phyloP scores from a whole-genome alignment of 2,329 filamentous ascomycete genomes.

The Blumeria graminis region DNA sequence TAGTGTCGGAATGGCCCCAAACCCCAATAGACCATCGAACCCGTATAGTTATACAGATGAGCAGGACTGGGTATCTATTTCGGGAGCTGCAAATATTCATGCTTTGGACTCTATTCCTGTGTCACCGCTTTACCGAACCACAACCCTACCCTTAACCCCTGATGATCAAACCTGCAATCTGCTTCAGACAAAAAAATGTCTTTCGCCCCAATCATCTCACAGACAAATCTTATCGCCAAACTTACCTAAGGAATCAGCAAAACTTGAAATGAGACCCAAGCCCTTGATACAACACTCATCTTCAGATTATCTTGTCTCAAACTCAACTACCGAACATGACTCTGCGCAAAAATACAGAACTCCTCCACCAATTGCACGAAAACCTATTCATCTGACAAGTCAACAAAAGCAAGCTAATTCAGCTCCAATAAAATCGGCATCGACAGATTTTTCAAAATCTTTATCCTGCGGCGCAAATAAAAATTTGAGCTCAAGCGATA shows the following conservation, averaged over 20 bases:
- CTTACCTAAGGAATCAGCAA: neutral
- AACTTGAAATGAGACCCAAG: conserved; percentile 2
- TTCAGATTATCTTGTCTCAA: conserved; percentile 9
- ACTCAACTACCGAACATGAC: neutral
- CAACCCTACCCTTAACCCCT: conserved; percentile 6
- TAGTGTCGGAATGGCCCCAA: conserved; percentile 35
- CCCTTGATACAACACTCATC: conserved; percentile 5
- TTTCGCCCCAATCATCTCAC: neutral
- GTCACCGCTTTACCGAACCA: neutral
- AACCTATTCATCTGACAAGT: conserved; percentile 14
- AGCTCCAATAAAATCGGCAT: conserved; percentile 4
- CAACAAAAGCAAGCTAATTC: neutral
- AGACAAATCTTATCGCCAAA: neutral
- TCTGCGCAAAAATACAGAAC: conserved; percentile 7
- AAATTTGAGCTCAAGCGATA: neutral
- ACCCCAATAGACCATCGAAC: conserved; percentile 52
- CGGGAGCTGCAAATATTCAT: conserved; percentile 17
- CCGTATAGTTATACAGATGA: conserved; percentile 55
- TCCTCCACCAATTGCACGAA: conserved; percentile 14
- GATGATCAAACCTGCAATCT: conserved; percentile 2
- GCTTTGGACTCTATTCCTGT: neutral
- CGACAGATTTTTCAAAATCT: conserved; percentile 6
- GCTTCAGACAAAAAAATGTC: neutral
- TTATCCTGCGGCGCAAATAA: conserved; percentile 4
- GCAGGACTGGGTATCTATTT: conserved; percentile 57